A percentile compares a stretch with the other conserved stretches of the same genome.
These are phyloP conservation scores for Candida fluviatilis DNA, from an alignment of 805 yeast species.

Conservation along the genomic window DNA sequence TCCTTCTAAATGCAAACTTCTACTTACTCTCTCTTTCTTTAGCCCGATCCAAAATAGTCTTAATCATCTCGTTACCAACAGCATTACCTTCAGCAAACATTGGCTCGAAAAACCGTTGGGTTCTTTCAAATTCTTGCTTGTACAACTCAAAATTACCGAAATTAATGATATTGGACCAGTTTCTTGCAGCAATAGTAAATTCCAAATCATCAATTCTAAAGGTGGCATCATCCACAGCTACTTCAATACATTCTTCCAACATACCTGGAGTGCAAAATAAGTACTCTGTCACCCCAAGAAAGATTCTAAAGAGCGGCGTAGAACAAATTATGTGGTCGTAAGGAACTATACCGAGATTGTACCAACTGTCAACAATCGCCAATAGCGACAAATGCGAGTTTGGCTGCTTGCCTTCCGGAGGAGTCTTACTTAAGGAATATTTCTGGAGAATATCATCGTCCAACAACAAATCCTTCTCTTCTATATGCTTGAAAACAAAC, in stretches of 20 bases:
- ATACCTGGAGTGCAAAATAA: constrained; percentile 80
- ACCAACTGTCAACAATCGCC: constrained; percentile 95
- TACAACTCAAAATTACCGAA: constrained; percentile 74
- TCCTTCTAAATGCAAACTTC: no score
- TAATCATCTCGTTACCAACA: constrained; percentile 92
- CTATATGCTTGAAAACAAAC: constrained; percentile 69
- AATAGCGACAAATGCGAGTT: constrained; percentile 87
- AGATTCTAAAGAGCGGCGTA: constrained; percentile 86
- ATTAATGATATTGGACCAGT: constrained; percentile 80
- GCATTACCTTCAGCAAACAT: constrained; percentile 86
- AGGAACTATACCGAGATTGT: constrained; percentile 76
- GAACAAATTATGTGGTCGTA: constrained; percentile 97
- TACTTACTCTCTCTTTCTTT: constrained; percentile 32
- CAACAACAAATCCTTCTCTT: constrained; percentile 56
- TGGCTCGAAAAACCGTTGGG: constrained; percentile 79
- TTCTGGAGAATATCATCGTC: constrained; percentile 77
- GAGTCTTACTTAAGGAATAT: constrained; percentile 70
- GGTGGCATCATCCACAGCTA: constrained; percentile 58
- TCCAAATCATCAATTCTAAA: constrained; percentile 90
- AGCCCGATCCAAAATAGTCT: constrained; percentile 55
- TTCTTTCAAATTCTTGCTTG: constrained; percentile 64
- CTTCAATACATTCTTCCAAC: constrained; percentile 74
- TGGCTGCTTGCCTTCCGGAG: constrained; percentile 65
- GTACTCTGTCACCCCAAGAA: constrained; percentile 91
- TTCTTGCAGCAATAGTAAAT: constrained; percentile 85